Conservation (phyloP, 208 protist species). For the Crithidia bombi region DNA sequence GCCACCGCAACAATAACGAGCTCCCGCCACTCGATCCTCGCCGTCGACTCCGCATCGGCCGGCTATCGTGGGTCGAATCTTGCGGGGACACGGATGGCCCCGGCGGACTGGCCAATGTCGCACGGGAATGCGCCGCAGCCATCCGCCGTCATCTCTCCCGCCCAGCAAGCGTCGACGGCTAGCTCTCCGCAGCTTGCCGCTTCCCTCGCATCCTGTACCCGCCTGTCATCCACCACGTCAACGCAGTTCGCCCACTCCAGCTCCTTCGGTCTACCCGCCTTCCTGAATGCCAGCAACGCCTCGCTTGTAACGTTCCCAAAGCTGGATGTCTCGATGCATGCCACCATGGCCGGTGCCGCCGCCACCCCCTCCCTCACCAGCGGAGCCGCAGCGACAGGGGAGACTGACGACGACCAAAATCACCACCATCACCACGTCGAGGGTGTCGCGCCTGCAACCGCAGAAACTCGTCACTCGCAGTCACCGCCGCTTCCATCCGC, state of each 20-base stretch:
- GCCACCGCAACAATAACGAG: not conserved
- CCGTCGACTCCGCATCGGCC: not conserved
- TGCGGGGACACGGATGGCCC: not conserved
- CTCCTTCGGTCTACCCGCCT: constrained; percentile 15
- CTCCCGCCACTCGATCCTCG: constrained; percentile 2
- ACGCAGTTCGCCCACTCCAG: not conserved
- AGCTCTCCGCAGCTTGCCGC: too few species aligned
- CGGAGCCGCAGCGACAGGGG: too few species aligned
- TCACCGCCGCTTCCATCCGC: not conserved
- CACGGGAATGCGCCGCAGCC: not conserved
- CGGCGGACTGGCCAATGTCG: constrained; percentile 1
- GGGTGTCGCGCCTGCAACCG: not conserved
- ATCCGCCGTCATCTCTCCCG: not conserved
- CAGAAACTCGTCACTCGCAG: not conserved
- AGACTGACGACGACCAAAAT: too few species aligned
- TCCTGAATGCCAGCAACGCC: constrained; percentile 21
- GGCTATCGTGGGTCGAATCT: not conserved
- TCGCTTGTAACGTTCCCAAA: constrained; percentile 5
- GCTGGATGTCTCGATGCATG: constrained; percentile 6
- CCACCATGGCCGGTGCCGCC: not conserved
- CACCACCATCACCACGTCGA: not conserved
- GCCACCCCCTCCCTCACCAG: too few species aligned
- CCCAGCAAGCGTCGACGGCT: too few species aligned
- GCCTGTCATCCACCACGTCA: not conserved
- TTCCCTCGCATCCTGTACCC: not conserved